Evolutionary conservation across 2,329 filamentous ascomycete genomes (phyloP).

Genomic region (Cytospora leucostoma): DNA sequence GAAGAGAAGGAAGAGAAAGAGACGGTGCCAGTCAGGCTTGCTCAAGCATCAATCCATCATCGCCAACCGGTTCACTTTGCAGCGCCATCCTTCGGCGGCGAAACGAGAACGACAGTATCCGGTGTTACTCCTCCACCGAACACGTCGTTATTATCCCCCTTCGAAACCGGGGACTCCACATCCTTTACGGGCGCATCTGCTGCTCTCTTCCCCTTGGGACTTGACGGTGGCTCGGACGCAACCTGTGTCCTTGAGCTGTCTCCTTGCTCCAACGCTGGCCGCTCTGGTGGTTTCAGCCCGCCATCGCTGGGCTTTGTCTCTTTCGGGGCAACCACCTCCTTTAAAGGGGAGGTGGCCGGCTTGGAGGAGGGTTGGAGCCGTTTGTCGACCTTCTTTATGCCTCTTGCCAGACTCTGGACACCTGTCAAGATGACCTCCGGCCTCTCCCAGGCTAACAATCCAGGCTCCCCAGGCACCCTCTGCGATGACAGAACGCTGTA

Average conservation of each 20-base stretch:
- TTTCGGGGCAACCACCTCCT: constrained; percentile 36
- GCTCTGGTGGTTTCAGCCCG: constrained; percentile 20
- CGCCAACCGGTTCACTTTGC: not conserved
- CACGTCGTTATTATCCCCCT: not conserved
- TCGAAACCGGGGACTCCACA: not conserved
- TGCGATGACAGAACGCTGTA: constrained; percentile 47
- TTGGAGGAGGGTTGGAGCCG: constrained; percentile 38
- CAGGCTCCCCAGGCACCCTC: constrained; percentile 43
- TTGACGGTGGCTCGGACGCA: constrained; percentile 22
- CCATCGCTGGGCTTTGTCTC: not conserved
- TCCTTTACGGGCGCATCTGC: not conserved
- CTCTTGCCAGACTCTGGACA: constrained; percentile 43
- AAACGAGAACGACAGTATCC: constrained; percentile 25
- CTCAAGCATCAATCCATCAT: not conserved
- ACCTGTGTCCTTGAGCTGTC: constrained; percentile 26
- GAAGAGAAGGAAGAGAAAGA: not conserved
- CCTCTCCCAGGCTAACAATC: constrained; percentile 52
- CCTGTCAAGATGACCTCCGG: constrained; percentile 49
- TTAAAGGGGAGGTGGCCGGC: constrained; percentile 36
- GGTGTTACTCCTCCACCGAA: constrained; percentile 9
- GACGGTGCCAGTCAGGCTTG: not conserved
- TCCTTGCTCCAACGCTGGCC: constrained; percentile 22
- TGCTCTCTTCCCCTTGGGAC: constrained; percentile 23
- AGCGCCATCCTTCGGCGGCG: constrained; percentile 14
- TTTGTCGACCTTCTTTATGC: constrained; percentile 41